Evolutionary conservation across 257 asterid genomes (phyloP), one percentile per base, ranked within the genome.

Genomic region (Rehmannia glutinosa): DNA sequence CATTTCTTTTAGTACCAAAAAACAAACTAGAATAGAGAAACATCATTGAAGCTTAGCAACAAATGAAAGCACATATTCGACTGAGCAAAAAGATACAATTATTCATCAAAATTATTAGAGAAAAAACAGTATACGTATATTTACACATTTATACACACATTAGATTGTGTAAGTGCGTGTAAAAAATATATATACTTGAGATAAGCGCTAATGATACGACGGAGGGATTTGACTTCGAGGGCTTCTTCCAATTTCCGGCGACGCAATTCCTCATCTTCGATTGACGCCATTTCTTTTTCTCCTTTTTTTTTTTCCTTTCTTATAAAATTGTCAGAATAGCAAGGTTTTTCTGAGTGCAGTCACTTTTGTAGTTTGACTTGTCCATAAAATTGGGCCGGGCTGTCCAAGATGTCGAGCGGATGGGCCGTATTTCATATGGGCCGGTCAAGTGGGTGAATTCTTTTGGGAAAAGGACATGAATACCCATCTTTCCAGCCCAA

Each of bases 161-260:
- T 41, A 64, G 45, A 7, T 23, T 53, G 65, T 11, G 32, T 7
- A 25, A 33, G 12, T 20, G 68, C 33, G 42, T 1, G 20, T 30
- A 10, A 6, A 8, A n/a, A 42, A 74, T 1, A 54, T 25, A 38
- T 3, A 16, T 86, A 93, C 99, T 94, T 91, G 84, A 91, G 96
- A 81, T 87, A 94, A 24, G 99, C 97, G 79, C 96, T 94, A 69
- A 94, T 85, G 71, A 94, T 94, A 69, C 97, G 99, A 20, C 96
- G 87, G 49, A 94, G 95, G 47, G 99, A 88, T 81, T 88, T 85
- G 57, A 88, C 86, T 85, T 94, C 97, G 36, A 91, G 87, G 32
- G 96, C 96, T 78, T 81, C 88, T 83, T 94, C 99, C 38, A 79
- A 74, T 66, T 81, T 81, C 83, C 88, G 84, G 66, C 97, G 94